Evolutionary conservation across 2,329 filamentous ascomycete genomes (phyloP).

Genomic region (Cladosporium sp.): DNA sequence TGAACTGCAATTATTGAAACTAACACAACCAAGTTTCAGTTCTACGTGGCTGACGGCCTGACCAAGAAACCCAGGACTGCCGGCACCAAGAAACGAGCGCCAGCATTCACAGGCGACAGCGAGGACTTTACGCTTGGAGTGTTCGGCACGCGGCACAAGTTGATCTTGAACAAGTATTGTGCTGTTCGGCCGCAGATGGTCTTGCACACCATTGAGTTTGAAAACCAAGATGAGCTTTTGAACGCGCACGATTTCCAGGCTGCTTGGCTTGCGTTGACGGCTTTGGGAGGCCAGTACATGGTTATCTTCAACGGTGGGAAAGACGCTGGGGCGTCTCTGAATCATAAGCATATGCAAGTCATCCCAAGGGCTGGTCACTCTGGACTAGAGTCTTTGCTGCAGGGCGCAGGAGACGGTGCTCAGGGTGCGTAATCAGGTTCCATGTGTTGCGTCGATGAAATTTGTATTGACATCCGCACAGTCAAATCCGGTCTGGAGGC

Average conservation of each 20-base stretch:
- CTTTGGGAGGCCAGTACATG: conserved; percentile 37
- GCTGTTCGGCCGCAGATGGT: conserved; percentile 42
- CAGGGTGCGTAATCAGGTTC: conserved; percentile 10
- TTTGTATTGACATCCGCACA: not conserved
- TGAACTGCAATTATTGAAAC: not conserved
- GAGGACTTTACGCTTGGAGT: conserved; percentile 35
- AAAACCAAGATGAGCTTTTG: conserved; percentile 43
- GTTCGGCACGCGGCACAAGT: conserved; percentile 36
- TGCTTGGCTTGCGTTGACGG: conserved; percentile 41
- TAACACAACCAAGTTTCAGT: conserved; percentile 18
- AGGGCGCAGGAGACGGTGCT: conserved; percentile 17
- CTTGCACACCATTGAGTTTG: conserved; percentile 44
- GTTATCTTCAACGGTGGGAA: conserved; percentile 51
- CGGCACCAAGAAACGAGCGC: conserved; percentile 14
- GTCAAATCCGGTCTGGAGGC: not conserved
- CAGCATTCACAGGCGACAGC: conserved; percentile 25
- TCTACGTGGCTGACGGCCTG: conserved; percentile 24
- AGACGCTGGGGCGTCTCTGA: conserved; percentile 46
- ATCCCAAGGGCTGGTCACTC: conserved; percentile 38
- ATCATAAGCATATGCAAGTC: conserved; percentile 51
- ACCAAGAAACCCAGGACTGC: conserved; percentile 12
- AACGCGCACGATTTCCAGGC: conserved; percentile 41
- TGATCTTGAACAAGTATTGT: conserved; percentile 44
- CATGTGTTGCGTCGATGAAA: not conserved
- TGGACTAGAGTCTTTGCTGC: conserved; percentile 29